Percentiles rank a stretch among this genome's conserved stretches.
Evolutionary conservation across 192 early-diverging fungal species (phyloP).

Genomic region (Thamnidium elegans): DNA sequence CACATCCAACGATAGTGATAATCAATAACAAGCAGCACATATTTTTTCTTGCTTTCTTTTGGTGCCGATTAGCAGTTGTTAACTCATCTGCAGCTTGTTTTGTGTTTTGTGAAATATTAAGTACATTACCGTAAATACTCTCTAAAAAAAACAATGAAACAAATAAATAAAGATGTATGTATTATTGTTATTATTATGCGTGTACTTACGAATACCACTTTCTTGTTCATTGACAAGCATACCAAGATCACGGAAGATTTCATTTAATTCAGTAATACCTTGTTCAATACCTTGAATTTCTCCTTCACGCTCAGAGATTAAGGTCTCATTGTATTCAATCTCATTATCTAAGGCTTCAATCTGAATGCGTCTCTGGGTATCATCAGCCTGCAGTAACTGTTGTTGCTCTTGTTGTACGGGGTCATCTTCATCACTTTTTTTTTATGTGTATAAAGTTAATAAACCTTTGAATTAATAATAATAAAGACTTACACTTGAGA

Average conservation of each 20-base stretch:
- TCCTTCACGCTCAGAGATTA: slow-evolving; percentile 92
- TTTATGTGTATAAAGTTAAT: not conserved
- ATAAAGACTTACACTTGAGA: slow-evolving; percentile 22
- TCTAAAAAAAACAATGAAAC: slow-evolving; percentile 50
- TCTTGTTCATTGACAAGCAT: slow-evolving; percentile 98
- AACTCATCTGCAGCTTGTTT: slow-evolving; percentile 81
- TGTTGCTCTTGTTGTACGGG: not conserved
- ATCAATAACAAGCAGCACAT: slow-evolving; percentile 85
- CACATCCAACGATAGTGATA: slow-evolving; percentile 60
- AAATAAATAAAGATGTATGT: not conserved
- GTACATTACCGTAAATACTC: slow-evolving; percentile 95
- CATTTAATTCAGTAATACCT: slow-evolving; percentile 92
- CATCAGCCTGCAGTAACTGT: slow-evolving; percentile 54
- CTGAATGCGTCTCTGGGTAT: slow-evolving; percentile 55
- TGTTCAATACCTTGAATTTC: slow-evolving; percentile 92
- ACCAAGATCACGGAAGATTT: slow-evolving; percentile 94
- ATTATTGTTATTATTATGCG: not conserved
- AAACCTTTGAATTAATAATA: not conserved
- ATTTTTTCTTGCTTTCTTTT: slow-evolving; percentile 71
- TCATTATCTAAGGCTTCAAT: slow-evolving; percentile 84
- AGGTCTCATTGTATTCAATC: slow-evolving; percentile 88
- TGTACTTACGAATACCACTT: slow-evolving; percentile 71
- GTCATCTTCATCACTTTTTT: not conserved
- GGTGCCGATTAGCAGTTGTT: slow-evolving; percentile 72
- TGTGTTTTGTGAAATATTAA: slow-evolving; percentile 72